Conservation (phyloP, 2,329 filamentous ascomycete species). For the Raffaelea arxii region DNA sequence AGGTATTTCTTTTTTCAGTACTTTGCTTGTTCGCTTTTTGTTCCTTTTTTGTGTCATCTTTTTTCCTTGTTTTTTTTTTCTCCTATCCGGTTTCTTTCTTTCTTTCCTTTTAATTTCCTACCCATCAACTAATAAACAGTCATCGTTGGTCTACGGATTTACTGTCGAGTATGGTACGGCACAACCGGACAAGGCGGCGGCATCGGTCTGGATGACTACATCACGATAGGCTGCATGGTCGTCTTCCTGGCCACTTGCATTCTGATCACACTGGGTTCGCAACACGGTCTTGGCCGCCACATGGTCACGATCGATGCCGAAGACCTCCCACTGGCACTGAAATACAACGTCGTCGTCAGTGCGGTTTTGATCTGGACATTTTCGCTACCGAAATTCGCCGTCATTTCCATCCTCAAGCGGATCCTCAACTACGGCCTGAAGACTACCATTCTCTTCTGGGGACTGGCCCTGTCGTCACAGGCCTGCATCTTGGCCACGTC, state of each 20-base stretch:
- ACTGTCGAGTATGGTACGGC: constrained; percentile 15
- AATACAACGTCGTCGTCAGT: constrained; percentile 22
- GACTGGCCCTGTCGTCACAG: constrained; percentile 20
- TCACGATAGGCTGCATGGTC: constrained; percentile 19
- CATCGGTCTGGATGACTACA: constrained; percentile 21
- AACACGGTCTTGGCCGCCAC: constrained; percentile 19
- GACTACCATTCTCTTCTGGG: constrained; percentile 20
- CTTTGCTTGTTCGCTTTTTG: too few relatives aligned
- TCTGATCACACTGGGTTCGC: constrained; percentile 18
- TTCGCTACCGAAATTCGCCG: constrained; percentile 23
- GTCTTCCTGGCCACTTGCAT: constrained; percentile 20
- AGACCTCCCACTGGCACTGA: constrained; percentile 15
- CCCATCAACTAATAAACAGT: constrained; percentile 10
- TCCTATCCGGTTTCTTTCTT: too few relatives aligned
- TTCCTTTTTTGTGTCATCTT: too few relatives aligned
- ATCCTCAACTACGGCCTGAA: constrained; percentile 21
- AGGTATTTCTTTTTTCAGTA: too few relatives aligned
- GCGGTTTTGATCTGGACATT: constrained; percentile 22
- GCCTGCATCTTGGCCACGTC: constrained; percentile 19
- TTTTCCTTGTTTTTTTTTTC: too few relatives aligned
- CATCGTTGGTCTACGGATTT: constrained; percentile 17
- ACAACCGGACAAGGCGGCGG: constrained; percentile 10
- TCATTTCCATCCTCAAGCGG: constrained; percentile 21
- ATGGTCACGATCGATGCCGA: background rate
- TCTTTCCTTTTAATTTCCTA: too few relatives aligned